Percentiles rank a stretch among this genome's conserved stretches.
phyloP scores from a whole-genome alignment of 1,284 basidiomycete genomes.

The Cryptococcus neoformans region DNA sequence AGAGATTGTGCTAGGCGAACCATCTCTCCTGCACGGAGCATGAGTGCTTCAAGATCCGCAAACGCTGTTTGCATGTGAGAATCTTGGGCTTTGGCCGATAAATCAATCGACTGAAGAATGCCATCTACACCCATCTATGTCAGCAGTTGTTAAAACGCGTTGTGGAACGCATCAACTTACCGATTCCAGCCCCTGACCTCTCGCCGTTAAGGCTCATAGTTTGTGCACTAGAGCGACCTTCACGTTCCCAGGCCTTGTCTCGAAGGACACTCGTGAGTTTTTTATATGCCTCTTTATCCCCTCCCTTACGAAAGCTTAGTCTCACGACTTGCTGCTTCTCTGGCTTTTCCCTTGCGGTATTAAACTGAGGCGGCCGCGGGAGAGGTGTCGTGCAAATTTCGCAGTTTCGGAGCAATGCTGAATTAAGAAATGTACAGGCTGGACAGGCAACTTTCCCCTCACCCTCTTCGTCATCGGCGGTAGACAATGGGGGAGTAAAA shows the following conservation, averaged over 20 bases:
- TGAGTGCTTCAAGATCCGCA: slow-evolving; percentile 84
- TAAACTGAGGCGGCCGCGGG: slow-evolving; percentile 6
- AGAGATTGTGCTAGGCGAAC: slow-evolving; percentile 80
- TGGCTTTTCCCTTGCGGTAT: neutral
- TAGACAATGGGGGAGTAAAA: neutral
- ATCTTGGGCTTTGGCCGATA: slow-evolving; percentile 62
- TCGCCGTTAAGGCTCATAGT: neutral
- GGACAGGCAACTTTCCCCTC: slow-evolving; percentile 60
- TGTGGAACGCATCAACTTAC: slow-evolving; percentile 10
- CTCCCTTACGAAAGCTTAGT: slow-evolving; percentile 86
- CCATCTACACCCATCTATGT: slow-evolving; percentile 57
- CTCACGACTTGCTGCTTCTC: slow-evolving; percentile 54
- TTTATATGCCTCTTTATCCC: slow-evolving; percentile 79
- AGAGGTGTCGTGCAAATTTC: slow-evolving; percentile 84
- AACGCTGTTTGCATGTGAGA: slow-evolving; percentile 75
- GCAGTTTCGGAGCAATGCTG: slow-evolving; percentile 68
- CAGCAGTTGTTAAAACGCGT: neutral
- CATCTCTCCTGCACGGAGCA: slow-evolving; percentile 91
- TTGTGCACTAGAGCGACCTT: neutral
- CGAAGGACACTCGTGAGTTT: slow-evolving; percentile 72
- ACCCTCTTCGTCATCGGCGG: neutral
- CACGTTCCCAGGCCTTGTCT: slow-evolving; percentile 69
- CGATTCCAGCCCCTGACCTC: slow-evolving; percentile 28
- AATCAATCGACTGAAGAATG: slow-evolving; percentile 69
- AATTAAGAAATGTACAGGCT: slow-evolving; percentile 90